Percentiles rank a stretch among this genome's conserved stretches.
These are phyloP conservation scores for Prototheca cutis DNA, from an alignment of 163 green algal species.

Conservation along the genomic window DNA sequence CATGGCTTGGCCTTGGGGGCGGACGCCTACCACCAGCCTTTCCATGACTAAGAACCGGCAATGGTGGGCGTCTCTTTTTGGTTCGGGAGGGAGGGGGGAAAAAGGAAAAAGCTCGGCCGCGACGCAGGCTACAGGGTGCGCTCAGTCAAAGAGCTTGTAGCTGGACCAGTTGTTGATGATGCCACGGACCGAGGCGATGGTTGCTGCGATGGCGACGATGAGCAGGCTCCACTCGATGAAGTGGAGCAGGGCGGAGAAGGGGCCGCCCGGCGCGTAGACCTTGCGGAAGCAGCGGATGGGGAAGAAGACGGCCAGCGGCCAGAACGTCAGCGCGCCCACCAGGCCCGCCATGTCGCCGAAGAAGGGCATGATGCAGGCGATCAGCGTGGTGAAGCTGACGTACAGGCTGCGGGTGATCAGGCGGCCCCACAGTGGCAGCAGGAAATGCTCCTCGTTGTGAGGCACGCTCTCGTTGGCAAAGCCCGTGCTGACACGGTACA, in stretches of 20 bases:
- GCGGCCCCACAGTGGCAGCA: not conserved
- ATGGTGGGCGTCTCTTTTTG: no score
- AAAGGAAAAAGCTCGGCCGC: no score
- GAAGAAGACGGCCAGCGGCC: conserved; percentile 6
- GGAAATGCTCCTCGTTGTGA: not conserved
- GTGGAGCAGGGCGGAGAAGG: not conserved
- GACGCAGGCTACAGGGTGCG: no score
- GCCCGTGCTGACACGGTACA: conserved; percentile 1
- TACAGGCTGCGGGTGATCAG: not conserved
- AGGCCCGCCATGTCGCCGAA: conserved; percentile 5
- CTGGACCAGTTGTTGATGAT: conserved; percentile 5
- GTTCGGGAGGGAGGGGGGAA: no score
- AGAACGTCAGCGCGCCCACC: conserved; percentile 6
- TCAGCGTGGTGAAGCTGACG: conserved; percentile 4
- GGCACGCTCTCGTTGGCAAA: conserved; percentile 6
- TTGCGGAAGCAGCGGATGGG: conserved; percentile 4
- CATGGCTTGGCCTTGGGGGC: no score
- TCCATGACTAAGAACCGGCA: no score
- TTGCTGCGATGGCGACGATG: not conserved
- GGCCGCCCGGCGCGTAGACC: not conserved
- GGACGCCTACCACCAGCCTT: no score
- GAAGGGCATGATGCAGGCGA: conserved; percentile 10
- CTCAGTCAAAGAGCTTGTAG: no score
- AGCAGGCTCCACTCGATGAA: not conserved
- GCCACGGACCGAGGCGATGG: not conserved